Evolutionary conservation across 371 early-diverging fungal genomes (phyloP).

Genomic region (Haplosporangium sp.): DNA sequence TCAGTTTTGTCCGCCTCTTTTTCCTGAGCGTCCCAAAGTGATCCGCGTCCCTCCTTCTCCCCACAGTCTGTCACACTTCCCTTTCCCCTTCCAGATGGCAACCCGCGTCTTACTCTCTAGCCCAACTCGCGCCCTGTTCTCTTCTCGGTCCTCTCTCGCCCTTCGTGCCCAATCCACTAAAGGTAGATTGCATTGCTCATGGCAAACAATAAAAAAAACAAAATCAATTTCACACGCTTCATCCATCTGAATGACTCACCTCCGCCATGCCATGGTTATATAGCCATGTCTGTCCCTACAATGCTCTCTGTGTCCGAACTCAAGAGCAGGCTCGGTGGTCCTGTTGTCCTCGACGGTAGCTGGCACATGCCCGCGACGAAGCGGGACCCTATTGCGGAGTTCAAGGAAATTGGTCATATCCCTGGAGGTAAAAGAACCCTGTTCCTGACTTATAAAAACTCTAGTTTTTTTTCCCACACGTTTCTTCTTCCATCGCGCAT

Average conservation of each 20-base stretch:
- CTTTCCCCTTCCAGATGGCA: background rate
- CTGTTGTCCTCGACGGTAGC: slow-evolving; percentile 87
- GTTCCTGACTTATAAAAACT: background rate
- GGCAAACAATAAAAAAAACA: background rate
- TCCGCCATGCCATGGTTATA: too few relatives aligned
- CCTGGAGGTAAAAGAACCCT: slow-evolving; percentile 59
- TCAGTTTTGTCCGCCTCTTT: too few relatives aligned
- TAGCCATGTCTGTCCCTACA: slow-evolving; percentile 46
- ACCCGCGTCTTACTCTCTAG: background rate
- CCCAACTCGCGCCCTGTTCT: background rate
- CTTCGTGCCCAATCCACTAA: background rate
- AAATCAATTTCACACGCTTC: background rate
- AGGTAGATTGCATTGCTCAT: background rate
- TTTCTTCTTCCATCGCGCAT: background rate
- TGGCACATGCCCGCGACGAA: slow-evolving; percentile 88
- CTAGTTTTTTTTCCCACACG: background rate
- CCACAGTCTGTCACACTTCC: too few relatives aligned
- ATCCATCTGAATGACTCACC: background rate
- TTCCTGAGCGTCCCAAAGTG: too few relatives aligned
- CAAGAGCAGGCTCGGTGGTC: slow-evolving; percentile 59
- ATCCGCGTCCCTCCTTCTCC: too few relatives aligned
- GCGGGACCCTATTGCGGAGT: slow-evolving; percentile 75
- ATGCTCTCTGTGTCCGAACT: slow-evolving; percentile 70
- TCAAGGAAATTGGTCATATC: slow-evolving; percentile 56
- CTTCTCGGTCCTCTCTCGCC: background rate